phyloP scores from a whole-genome alignment of 345 rosid genomes.

The Hirschfeldia incana region DNA sequence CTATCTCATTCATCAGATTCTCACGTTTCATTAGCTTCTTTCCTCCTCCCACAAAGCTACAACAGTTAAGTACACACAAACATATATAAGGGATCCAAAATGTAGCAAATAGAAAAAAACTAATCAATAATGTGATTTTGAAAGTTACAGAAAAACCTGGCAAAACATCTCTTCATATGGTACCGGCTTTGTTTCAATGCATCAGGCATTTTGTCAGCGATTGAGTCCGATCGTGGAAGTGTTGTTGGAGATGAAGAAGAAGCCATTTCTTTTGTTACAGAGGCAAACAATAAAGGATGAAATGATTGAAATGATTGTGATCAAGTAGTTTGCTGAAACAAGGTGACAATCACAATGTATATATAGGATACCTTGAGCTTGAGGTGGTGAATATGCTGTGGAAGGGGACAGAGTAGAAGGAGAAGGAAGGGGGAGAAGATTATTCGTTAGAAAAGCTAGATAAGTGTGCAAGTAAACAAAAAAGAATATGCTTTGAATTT shows the following conservation, averaged over 20 bases:
- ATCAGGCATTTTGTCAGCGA: slow-evolving; percentile 84
- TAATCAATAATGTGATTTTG: background rate
- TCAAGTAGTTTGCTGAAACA: slow-evolving; percentile 26
- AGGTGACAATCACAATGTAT: slow-evolving; percentile 11
- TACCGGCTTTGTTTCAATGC: slow-evolving; percentile 76
- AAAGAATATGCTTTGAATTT: slow-evolving; percentile 23
- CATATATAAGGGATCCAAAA: background rate
- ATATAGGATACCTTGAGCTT: slow-evolving; percentile 7
- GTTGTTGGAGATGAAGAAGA: slow-evolving; percentile 35
- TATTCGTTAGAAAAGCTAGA: slow-evolving; percentile 47
- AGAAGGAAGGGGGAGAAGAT: slow-evolving; percentile 42
- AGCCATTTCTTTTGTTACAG: slow-evolving; percentile 35
- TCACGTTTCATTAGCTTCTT: slow-evolving; percentile 68
- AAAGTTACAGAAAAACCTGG: slow-evolving; percentile 46
- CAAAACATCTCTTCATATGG: slow-evolving; percentile 78
- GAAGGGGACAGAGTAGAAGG: slow-evolving; percentile 28
- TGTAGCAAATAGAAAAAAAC: background rate
- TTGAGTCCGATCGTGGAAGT: slow-evolving; percentile 60
- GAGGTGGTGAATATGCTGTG: slow-evolving; percentile 22
- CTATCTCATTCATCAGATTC: slow-evolving; percentile 62
- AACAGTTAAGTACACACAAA: background rate
- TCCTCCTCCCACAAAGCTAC: slow-evolving; percentile 60
- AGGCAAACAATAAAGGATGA: slow-evolving; percentile 26
- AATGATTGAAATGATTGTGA: slow-evolving; percentile 20
- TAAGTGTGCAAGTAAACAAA: slow-evolving; percentile 28